Evolutionary conservation across 257 asterid species (phyloP), one percentile per base, ranked within the genome.

Genomic region (Solanum pimpinellifolium): DNA sequence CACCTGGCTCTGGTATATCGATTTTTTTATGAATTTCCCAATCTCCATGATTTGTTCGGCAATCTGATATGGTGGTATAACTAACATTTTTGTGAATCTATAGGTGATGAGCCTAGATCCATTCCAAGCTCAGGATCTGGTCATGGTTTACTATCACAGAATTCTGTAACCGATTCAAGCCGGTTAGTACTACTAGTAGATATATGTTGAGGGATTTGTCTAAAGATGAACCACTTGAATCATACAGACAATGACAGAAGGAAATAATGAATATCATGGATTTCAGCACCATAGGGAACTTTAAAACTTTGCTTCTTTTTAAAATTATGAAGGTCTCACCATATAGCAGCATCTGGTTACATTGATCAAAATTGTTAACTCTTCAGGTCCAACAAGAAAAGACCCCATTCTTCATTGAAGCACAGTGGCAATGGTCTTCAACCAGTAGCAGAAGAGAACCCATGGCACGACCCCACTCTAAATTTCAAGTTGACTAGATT

Each of bases 91-190:
- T 88, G 83, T 88, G 87, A 87, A 87, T 76, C 60, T 76, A 42
- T 41, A 94, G 98, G 92, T 86, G 94, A 93, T 89, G 96, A 90
- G 77, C 23, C 90, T 86, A 90, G 93, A 91, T 94, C 95, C 66
- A 87, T 95, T 60, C 97, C 97, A 89, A 94, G 99, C 93, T 95
- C 99, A 56, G 97, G 95, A 33, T 94, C 98, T 12, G 97, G 92
- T 59, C 92, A 90, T 76, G 97, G 92, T 86, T 87, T 93, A 90
- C 83, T 84, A 68, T 92, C 97, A 65, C 92, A 92, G 87, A 92
- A 90, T 87, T 91, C 96, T 78, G 97, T 93, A 6, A 88, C 88
- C 91, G 88, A 90, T 87, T 93, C 96, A 73, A 96, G 96, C 82
- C 87, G 95, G 99, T 97, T 80, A 90, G 96, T 86, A 37, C 16